Evolutionary conservation across 2,329 filamentous ascomycete species (phyloP).

Genomic region (Fusarium sp.): DNA sequence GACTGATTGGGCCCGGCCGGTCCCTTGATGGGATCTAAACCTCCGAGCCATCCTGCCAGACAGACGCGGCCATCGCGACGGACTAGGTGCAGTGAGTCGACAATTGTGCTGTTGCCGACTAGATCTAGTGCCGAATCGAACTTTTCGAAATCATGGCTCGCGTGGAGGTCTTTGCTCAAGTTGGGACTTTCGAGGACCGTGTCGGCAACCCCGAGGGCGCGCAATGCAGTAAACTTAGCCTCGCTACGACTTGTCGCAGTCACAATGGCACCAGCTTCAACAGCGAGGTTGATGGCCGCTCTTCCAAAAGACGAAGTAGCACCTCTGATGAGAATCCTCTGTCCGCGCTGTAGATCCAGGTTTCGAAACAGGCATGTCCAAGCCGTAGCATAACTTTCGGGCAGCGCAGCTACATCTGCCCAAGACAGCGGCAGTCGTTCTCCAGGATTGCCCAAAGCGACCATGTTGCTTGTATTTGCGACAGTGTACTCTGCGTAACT

Average conservation of each 20-base stretch:
- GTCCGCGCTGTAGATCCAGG: not conserved
- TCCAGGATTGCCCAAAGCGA: not conserved
- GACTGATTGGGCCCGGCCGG: not conserved
- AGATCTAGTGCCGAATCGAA: not conserved
- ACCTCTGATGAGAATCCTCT: not conserved
- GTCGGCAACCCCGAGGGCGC: not conserved
- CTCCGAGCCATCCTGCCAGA: not conserved
- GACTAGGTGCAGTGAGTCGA: not conserved
- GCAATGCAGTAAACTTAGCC: not conserved
- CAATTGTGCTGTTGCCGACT: not conserved
- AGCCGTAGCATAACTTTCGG: not conserved
- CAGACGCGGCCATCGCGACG: not conserved
- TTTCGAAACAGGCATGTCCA: not conserved
- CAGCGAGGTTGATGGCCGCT: not conserved
- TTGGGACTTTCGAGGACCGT: not conserved
- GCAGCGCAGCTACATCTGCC: not conserved
- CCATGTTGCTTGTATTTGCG: not conserved
- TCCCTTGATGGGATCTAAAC: not conserved
- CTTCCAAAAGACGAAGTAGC: not conserved
- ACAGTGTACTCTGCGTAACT: not conserved
- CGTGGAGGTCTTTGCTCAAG: not conserved
- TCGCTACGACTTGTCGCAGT: not conserved
- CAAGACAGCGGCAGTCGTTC: not conserved
- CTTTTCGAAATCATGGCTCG: accelerated
- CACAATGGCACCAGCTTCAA: not conserved